Evolutionary conservation across 2,329 filamentous ascomycete genomes (phyloP).

Genomic region (Cladosporium sp.): DNA sequence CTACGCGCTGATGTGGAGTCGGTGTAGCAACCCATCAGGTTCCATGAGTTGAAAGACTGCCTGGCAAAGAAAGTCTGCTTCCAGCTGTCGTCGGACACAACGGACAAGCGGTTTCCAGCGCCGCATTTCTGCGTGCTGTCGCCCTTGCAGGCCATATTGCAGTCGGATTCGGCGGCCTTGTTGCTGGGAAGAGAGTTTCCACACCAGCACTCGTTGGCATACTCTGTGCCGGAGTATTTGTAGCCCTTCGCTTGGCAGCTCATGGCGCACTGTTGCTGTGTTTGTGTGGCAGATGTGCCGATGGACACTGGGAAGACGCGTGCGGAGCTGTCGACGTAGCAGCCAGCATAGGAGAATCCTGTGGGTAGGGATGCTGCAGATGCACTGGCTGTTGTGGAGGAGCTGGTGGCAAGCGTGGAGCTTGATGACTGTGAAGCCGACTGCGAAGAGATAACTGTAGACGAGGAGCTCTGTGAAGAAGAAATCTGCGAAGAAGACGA

Average conservation of each 20-base stretch:
- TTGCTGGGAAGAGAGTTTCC: constrained; percentile 19
- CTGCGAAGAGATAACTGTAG: neutral
- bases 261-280: constrained; percentile 22
- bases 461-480: neutral
- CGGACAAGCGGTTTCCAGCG: constrained; percentile 23
- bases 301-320: constrained; percentile 21
- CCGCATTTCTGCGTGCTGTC: constrained; percentile 29
- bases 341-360: constrained; percentile 24
- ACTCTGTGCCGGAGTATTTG: constrained; percentile 33
- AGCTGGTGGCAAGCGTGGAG: constrained; percentile 1
- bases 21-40: constrained; percentile 24
- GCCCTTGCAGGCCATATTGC: constrained; percentile 27
- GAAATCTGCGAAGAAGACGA: constrained; percentile 4
- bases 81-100: constrained; percentile 21
- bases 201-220: constrained; percentile 30
- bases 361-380: constrained; percentile 14
- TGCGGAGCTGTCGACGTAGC: constrained; percentile 24
- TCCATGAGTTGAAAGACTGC: constrained; percentile 21
- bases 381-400: neutral
- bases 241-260: constrained; percentile 23
- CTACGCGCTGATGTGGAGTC: constrained; percentile 20
- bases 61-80: constrained; percentile 23
- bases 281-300: constrained; percentile 19
- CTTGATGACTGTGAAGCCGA: neutral
- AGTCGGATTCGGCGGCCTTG: constrained; percentile 13